Evolutionary conservation across 495 filamentous ascomycete species (phyloP).

Genomic region (Xeromyces bisporus): DNA sequence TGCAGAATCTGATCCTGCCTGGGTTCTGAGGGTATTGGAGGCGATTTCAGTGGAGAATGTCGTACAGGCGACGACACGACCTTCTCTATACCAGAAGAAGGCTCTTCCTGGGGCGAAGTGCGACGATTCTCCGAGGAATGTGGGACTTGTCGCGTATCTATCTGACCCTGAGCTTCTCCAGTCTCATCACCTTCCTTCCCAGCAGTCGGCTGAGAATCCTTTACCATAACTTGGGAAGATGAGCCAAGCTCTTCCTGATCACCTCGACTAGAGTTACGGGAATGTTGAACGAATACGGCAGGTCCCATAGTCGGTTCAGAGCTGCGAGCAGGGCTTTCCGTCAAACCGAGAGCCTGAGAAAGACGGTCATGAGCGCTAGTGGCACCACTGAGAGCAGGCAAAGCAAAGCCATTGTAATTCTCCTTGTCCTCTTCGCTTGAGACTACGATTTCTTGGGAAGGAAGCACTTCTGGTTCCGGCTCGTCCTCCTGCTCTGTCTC

Average conservation of each 20-base stretch:
- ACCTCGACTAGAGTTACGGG: conserved; percentile 1
- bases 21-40: conserved; percentile 8
- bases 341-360: conserved; percentile 23
- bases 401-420: conserved; percentile 19
- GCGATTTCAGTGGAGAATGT: conserved; percentile 10
- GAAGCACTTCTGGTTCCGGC: conserved; percentile 8
- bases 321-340: conserved; percentile 7
- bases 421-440: conserved; percentile 35
- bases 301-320: conserved; percentile 1
- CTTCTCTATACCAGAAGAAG: conserved; percentile 8
- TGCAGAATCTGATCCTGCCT: conserved; percentile 3
- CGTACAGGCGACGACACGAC: conserved; percentile 16
- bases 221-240: conserved; percentile 26
- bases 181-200: conserved; percentile 2
- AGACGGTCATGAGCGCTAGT: conserved; percentile 22
- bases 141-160: background rate
- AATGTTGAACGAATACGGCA: conserved; percentile 1
- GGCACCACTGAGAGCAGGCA: conserved; percentile 13
- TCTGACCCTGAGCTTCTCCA: background rate
- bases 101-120: conserved; percentile 4
- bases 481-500: conserved; percentile 37
- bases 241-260: conserved; percentile 6
- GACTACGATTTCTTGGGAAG: conserved; percentile 13
- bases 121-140: conserved; percentile 1
- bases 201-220: conserved; percentile 34